Evolutionary conservation across 2,329 filamentous ascomycete genomes (phyloP), one percentile per base, ranked within the genome.

Genomic region (Trichoderma oligosporum): DNA sequence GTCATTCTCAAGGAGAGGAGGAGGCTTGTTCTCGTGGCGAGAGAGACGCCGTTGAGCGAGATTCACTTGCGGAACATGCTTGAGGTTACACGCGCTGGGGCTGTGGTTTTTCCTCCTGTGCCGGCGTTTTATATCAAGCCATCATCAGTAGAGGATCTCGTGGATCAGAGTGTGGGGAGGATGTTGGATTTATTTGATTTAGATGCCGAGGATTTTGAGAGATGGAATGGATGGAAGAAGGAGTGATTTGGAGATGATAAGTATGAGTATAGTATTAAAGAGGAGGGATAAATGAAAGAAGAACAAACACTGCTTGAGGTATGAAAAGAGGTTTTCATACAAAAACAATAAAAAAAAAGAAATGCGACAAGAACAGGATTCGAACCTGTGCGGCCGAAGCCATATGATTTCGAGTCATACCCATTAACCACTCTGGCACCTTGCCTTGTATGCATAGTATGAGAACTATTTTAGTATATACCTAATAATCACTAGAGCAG

Each of bases 11-110:
- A 80, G 60, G 77, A 80, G 61, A 60, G 73, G 1, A 60, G 72
- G 16, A 63, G 66, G 33, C 60, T 79, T 1, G 71, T 77, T 0
- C 67, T 78, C 0, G 75, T 70, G 0, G 71, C 70, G 4, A 63
- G 77, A 4, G 78, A 79, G 64, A 78, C 75, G 0, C 76, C 77
- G 49, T 61, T 78, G 7, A 79, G 73, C 58, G 73, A 74, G 20
- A 76, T 79, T 29, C 76, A 81, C 60, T 61, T 76, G 14, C 58
- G 70, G 2, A 79, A 78, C 59, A 80, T 80, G 77, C 57, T 76
- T 20, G 66, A 65, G 4, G 65, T 78, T 1, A 66, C 64, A 11
- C 61, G 64, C 1, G 70, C 70, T 0, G 76, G 76, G 0, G 76
- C 73, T 0, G 66, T 78, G 2, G 73, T 79, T 16, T 76, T 72